Evolutionary conservation across 805 yeast species (phyloP).

Genomic region (Wickerhamomyces canadensis): DNA sequence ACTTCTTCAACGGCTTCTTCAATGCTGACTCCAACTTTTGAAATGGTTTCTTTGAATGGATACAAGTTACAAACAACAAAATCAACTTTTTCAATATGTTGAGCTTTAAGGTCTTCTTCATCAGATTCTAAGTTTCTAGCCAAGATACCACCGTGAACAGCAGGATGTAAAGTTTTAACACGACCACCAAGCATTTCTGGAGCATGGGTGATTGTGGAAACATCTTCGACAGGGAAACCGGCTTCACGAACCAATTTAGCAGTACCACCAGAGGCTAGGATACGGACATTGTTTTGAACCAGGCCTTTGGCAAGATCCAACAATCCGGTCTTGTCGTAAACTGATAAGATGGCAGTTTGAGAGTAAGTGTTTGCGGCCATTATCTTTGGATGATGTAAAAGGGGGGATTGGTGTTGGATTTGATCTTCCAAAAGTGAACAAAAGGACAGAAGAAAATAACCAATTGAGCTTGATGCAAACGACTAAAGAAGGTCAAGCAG

Average conservation of each 20-base stretch:
- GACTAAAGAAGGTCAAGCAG: no score
- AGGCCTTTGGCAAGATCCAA: conserved; percentile 95
- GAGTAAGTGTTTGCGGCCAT: conserved; percentile 36
- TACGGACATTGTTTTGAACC: conserved; percentile 79
- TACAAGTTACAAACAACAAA: conserved; percentile 95
- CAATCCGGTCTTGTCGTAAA: conserved; percentile 95
- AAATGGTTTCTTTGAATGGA: conserved; percentile 96
- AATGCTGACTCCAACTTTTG: conserved; percentile 91
- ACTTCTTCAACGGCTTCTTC: conserved; percentile 98
- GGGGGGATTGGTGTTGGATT: conserved; percentile 1
- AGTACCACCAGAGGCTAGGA: conserved; percentile 97
- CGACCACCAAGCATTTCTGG: conserved; percentile 99
- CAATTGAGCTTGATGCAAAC: no score
- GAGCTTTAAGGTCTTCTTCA: conserved; percentile 80
- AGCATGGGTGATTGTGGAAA: conserved; percentile 91
- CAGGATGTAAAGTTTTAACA: conserved; percentile 97
- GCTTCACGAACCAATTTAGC: conserved; percentile 93
- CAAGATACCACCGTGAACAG: conserved; percentile 95
- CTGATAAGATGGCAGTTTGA: conserved; percentile 93
- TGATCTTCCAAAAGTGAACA: no score
- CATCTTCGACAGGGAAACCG: conserved; percentile 97
- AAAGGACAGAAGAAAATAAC: no score
- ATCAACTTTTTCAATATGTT: conserved; percentile 94
- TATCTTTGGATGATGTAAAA: conserved; percentile 1
- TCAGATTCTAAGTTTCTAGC: conserved; percentile 92